These are phyloP conservation scores for Ligustrum vulgare DNA, from an alignment of 257 asterid species.

Conservation along the genomic window DNA sequence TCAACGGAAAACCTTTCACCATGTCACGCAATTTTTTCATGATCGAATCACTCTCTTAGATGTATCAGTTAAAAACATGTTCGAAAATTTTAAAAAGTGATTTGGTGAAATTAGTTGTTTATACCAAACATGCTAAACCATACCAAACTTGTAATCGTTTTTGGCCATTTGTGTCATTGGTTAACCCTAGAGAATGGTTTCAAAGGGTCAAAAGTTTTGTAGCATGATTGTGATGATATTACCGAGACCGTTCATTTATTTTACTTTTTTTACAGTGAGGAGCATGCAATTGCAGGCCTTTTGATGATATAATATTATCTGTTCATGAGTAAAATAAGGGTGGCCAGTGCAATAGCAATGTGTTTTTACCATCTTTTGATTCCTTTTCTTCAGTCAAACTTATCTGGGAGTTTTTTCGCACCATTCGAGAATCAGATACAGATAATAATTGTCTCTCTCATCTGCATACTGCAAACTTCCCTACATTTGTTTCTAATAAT, in stretches of 20 bases:
- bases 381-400: conserved; percentile 6
- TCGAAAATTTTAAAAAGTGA: too few relatives aligned
- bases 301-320: not conserved
- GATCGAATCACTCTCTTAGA: too few relatives aligned
- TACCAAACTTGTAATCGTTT: too few relatives aligned
- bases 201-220: not conserved
- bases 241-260: not conserved
- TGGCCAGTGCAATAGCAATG: not conserved
- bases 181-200: not conserved
- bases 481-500: not conserved
- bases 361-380: not conserved
- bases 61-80: too few relatives aligned
- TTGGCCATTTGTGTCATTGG: not conserved
- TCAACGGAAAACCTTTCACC: too few relatives aligned
- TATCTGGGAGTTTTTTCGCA: not conserved
- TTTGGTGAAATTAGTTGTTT: too few relatives aligned
- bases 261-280: not conserved
- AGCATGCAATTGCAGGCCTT: not conserved
- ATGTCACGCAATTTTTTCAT: too few relatives aligned
- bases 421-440: not conserved
- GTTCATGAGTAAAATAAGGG: not conserved
- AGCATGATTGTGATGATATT: not conserved
- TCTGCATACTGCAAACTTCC: not conserved
- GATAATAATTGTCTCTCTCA: not conserved
- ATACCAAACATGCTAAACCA: too few relatives aligned